Percentiles rank a stretch among this genome's conserved stretches.
phyloP scores from a whole-genome alignment of 179 eudicot species.

The Nepenthes alata region DNA sequence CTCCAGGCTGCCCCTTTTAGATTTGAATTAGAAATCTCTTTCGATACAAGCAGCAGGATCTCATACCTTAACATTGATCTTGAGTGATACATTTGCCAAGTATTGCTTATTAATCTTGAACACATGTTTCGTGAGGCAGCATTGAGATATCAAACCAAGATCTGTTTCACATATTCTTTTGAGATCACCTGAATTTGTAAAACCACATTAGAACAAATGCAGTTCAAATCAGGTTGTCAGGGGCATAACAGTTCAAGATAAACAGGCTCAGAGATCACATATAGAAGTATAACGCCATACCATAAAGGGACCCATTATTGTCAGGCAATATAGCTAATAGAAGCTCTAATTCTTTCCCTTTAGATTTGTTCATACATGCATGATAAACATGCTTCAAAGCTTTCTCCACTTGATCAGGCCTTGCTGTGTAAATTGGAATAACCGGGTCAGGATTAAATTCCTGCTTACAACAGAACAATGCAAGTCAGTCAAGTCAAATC shows the following conservation, averaged over 20 bases:
- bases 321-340: constrained; percentile 41
- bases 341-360: constrained; percentile 37
- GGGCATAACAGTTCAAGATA: not conserved
- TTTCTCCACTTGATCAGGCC: constrained; percentile 46
- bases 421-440: constrained; percentile 32
- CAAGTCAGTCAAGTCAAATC: not conserved
- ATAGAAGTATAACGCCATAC: constrained; percentile 12
- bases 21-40: too few species aligned
- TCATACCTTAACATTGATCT: constrained; percentile 47
- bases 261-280: not conserved
- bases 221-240: not conserved
- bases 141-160: constrained; percentile 45
- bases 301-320: constrained; percentile 42
- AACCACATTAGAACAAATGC: not conserved
- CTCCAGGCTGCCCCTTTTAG: too few species aligned
- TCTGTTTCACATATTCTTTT: constrained; percentile 55
- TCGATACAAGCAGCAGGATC: too few species aligned
- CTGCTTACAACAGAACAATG: constrained; percentile 7
- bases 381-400: constrained; percentile 28
- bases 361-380: constrained; percentile 18
- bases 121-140: constrained; percentile 45
- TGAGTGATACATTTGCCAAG: constrained; percentile 42
- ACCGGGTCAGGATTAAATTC: constrained; percentile 35
- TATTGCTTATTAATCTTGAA: constrained; percentile 39
- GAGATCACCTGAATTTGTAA: constrained; percentile 30